phyloP scores from a whole-genome alignment of 371 early-diverging fungal genomes.

The Capillidium rhysosporum region DNA sequence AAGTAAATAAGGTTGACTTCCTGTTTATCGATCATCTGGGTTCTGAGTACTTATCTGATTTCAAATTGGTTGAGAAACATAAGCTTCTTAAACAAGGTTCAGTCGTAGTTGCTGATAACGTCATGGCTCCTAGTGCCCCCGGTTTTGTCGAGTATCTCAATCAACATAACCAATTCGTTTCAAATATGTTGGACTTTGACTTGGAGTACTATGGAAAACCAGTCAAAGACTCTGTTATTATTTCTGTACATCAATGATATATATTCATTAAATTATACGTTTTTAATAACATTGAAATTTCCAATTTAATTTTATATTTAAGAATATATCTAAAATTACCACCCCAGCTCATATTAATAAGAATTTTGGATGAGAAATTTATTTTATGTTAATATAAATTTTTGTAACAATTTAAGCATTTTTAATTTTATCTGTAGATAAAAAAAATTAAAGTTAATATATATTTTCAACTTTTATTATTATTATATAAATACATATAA shows the following conservation, averaged over 20 bases:
- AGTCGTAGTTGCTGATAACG: conserved; percentile 12
- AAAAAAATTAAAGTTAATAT: no score
- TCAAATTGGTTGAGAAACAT: conserved; percentile 8
- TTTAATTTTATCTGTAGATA: no score
- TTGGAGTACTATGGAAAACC: background rate
- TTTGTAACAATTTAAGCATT: no score
- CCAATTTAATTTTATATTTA: no score
- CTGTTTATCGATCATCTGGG: conserved; percentile 13
- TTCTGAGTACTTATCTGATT: conserved; percentile 10
- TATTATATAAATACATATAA: no score
- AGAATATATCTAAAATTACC: no score
- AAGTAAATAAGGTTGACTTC: conserved; percentile 8
- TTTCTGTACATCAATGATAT: background rate
- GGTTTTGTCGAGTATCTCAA: conserved; percentile 8
- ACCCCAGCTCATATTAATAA: no score
- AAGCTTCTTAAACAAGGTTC: conserved; percentile 6
- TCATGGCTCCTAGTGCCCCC: conserved; percentile 13
- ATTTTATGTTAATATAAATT: no score
- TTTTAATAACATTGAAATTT: no score
- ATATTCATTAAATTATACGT: no score
- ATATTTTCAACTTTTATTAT: no score
- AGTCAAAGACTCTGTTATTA: background rate
- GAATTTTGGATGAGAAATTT: no score
- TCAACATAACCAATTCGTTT: background rate
- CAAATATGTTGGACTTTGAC: background rate